Evolutionary conservation across 2,329 filamentous ascomycete species (phyloP).

Genomic region (Fusarium sp.): DNA sequence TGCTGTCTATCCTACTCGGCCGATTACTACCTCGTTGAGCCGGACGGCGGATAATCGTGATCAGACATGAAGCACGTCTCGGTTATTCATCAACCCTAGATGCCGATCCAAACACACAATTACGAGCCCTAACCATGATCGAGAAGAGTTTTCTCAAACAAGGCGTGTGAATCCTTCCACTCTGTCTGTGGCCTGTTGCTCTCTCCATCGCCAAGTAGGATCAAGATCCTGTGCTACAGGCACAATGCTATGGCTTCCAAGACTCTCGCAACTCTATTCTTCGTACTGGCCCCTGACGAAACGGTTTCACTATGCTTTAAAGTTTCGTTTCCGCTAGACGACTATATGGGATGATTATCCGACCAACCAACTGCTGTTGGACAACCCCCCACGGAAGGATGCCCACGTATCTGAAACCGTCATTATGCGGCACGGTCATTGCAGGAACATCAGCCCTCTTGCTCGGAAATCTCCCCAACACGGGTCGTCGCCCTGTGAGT

Average conservation of each 20-base stretch:
- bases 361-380: slow-evolving; percentile 2
- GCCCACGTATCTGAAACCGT: slow-evolving; percentile 27
- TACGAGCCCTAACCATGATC: background rate
- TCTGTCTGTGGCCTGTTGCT: background rate
- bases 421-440: slow-evolving; percentile 12
- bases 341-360: slow-evolving; percentile 6
- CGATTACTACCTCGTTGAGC: slow-evolving; percentile 1
- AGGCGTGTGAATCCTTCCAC: background rate
- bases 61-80: background rate
- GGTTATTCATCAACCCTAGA: slow-evolving; percentile 13
- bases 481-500: background rate
- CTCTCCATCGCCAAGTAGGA: background rate
- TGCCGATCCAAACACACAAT: slow-evolving; percentile 18
- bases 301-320: slow-evolving; percentile 9
- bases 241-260: background rate
- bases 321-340: background rate
- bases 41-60: background rate
- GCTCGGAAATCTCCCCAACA: background rate
- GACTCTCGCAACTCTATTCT: background rate
- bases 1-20: slow-evolving; percentile 2
- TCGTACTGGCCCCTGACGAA: background rate
- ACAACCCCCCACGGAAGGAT: background rate
- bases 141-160: background rate
- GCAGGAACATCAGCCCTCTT: background rate
- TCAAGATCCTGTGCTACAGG: background rate